Conservation (phyloP, 768 basidiomycete species). For the Leccinellum albellum region DNA sequence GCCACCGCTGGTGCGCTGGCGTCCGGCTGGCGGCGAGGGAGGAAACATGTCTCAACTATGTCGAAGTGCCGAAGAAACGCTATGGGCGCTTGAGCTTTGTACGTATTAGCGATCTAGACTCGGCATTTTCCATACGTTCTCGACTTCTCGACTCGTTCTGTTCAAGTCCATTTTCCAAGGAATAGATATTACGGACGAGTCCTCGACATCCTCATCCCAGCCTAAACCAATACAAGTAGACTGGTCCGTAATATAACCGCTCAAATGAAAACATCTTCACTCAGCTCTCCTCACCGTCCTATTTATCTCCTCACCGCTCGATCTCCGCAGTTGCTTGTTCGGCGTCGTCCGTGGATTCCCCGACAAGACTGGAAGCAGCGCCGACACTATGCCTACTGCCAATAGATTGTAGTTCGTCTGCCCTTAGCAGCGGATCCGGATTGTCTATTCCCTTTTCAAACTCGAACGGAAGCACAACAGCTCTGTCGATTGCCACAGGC, state of each 20-base stretch:
- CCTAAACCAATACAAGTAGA: not conserved
- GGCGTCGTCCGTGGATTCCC: not conserved
- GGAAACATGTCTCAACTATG: conserved; percentile 15
- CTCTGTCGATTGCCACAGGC: conserved; percentile 84
- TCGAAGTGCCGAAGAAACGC: too few species aligned
- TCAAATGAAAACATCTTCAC: too few species aligned
- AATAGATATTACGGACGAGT: not conserved
- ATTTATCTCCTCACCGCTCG: not conserved
- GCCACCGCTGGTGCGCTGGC: conserved; percentile 9
- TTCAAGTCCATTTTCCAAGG: not conserved
- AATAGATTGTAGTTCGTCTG: conserved; percentile 13
- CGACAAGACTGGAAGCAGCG: not conserved
- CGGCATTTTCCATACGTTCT: too few species aligned
- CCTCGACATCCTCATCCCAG: too few species aligned
- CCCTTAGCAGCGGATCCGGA: not conserved
- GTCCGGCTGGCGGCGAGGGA: conserved; percentile 8
- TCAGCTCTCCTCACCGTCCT: not conserved
- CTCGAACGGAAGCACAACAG: conserved; percentile 76
- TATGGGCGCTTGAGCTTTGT: too few species aligned
- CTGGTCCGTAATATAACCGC: not conserved
- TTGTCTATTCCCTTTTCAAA: conserved; percentile 34
- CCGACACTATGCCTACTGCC: conserved; percentile 2
- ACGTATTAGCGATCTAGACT: too few species aligned
- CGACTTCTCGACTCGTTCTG: too few species aligned
- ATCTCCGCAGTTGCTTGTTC: not conserved